Conservation (phyloP, 139 green algal species). For the Volvox africanus region DNA sequence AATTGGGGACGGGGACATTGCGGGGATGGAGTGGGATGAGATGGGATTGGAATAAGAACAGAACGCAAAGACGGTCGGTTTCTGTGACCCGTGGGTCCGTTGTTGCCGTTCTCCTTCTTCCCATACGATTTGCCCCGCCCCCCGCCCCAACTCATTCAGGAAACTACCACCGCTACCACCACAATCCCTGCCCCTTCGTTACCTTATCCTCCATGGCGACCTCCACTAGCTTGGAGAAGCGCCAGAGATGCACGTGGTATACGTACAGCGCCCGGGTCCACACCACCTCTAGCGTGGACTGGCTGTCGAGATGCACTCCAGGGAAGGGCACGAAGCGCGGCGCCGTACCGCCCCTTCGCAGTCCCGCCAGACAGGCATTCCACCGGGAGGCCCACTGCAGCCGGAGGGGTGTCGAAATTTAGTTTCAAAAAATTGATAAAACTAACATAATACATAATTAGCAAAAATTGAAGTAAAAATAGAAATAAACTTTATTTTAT, state of each 20-base stretch:
- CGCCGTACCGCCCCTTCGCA: background rate
- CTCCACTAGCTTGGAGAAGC: constrained; percentile 49
- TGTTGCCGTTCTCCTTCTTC: no score
- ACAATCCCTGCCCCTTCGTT: background rate
- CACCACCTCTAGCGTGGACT: background rate
- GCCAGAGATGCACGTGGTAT: constrained; percentile 46
- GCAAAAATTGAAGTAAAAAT: no score
- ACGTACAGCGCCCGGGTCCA: constrained; percentile 11
- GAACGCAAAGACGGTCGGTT: no score
- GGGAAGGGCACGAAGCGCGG: constrained; percentile 40
- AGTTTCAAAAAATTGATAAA: no score
- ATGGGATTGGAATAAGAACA: no score
- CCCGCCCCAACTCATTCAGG: no score
- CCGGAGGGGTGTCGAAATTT: background rate
- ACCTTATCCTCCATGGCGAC: constrained; percentile 51
- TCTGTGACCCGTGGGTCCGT: no score
- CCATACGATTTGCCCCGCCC: no score
- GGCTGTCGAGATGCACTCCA: background rate
- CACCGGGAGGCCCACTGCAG: constrained; percentile 40
- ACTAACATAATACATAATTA: no score
- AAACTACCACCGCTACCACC: background rate
- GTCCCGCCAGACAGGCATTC: background rate
- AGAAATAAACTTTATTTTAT: no score
- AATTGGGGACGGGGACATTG: no score
- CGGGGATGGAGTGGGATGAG: no score